phyloP scores from a whole-genome alignment of 2,329 filamentous ascomycete genomes.

The Colletotrichum sp. region DNA sequence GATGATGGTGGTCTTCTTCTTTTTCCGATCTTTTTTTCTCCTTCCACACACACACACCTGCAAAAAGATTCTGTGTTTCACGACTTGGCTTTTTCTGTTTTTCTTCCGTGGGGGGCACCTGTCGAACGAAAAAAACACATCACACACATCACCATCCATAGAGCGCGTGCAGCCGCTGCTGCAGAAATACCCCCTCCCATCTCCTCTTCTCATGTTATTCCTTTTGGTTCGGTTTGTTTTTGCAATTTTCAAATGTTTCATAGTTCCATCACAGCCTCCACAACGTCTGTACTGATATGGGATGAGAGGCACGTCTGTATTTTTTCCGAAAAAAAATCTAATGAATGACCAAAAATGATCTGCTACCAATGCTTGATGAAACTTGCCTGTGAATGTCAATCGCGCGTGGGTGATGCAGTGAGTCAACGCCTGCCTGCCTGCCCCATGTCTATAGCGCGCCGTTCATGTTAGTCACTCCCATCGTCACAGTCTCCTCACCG shows the following conservation, averaged over 20 bases:
- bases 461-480: not conserved
- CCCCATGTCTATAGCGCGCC: not conserved
- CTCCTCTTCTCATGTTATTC: not conserved
- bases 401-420: not conserved
- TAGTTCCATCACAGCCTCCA: not conserved
- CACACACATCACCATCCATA: not conserved
- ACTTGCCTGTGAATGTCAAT: not conserved
- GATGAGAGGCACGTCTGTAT: not conserved
- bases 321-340: not conserved
- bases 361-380: not conserved
- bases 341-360: not conserved
- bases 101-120: not conserved
- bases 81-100: not conserved
- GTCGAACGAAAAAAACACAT: not conserved
- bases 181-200: constrained; percentile 2
- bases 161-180: constrained; percentile 11
- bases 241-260: not conserved
- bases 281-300: not conserved
- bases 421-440: not conserved
- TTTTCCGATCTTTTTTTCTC: not conserved
- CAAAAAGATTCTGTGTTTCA: not conserved
- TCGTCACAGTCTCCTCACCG: not conserved
- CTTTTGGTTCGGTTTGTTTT: not conserved
- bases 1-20: not conserved
- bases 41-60: not conserved